Evolutionary conservation across 805 yeast genomes (phyloP).

Genomic region (Nadsonia fulvescens): DNA sequence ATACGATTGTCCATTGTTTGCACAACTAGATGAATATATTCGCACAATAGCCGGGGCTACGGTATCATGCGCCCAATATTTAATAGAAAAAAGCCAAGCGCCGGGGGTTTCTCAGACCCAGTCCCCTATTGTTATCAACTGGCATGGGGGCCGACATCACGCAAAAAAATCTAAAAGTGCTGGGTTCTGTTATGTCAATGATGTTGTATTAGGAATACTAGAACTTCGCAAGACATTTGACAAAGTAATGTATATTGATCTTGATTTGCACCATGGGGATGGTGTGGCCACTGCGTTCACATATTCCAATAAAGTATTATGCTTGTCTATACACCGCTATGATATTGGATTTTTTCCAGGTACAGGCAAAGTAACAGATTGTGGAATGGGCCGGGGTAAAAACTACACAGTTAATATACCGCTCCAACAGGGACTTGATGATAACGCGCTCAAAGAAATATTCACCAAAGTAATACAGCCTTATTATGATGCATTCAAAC

Average conservation of each 20-base stretch:
- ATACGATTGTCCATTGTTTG: slow-evolving; percentile 51
- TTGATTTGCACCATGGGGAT: slow-evolving; percentile 69
- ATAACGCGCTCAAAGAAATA: slow-evolving; percentile 23
- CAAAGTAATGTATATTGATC: slow-evolving; percentile 42
- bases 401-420: slow-evolving; percentile 35
- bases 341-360: slow-evolving; percentile 64
- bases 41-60: slow-evolving; percentile 38
- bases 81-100: slow-evolving; percentile 8
- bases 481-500: slow-evolving; percentile 20
- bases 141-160: slow-evolving; percentile 75
- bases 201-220: slow-evolving; percentile 38
- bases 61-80: slow-evolving; percentile 27
- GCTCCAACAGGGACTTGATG: slow-evolving; percentile 35
- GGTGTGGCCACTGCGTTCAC: slow-evolving; percentile 56
- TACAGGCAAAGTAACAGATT: slow-evolving; percentile 30
- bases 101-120: too few species aligned
- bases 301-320: slow-evolving; percentile 34
- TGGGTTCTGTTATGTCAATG: slow-evolving; percentile 63
- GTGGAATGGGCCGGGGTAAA: slow-evolving; percentile 22
- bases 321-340: slow-evolving; percentile 44
- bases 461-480: slow-evolving; percentile 27
- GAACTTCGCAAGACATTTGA: slow-evolving; percentile 27
- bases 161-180: slow-evolving; percentile 34
- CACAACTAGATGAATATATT: slow-evolving; percentile 32
- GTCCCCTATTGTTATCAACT: slow-evolving; percentile 32